Evolutionary conservation across 805 yeast species (phyloP), one percentile per base, ranked within the genome.

Genomic region (Debaryomyces tyrocola): DNA sequence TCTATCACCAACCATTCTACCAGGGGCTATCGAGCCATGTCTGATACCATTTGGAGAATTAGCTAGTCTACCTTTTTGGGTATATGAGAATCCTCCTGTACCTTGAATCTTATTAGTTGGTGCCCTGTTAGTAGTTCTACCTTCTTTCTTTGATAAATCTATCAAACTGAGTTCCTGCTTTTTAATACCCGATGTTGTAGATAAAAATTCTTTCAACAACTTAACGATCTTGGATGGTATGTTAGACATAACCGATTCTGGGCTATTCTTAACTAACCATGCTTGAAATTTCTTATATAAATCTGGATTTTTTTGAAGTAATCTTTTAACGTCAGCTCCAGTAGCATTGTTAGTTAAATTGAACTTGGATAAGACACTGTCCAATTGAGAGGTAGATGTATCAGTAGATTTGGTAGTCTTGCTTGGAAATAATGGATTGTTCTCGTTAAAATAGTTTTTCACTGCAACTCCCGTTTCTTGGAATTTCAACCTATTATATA

Each of bases 51-150:
- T 80, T 18, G 95, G 94, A 4, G 86, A 73, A 61, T 82, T 85
- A 47, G 70, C 60, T 33, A 89, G 67, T 61, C 89, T 78, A 6
- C 96, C 96, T 47, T 75, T 77, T 50, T 85, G 77, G 34, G 72
- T 73, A 57, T 87, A 89, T 1, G 88, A 78, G 49, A 88, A 74
- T 6, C 96, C 96, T 24, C 86, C 96, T 6, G 87, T 79, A 28
- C 90, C 95, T 44, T 84, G 77, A 39, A 80, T 62, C 21, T 63
- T 62, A 9, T 45, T 47, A 8, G 52, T 33, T 8, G 53, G 34
- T 10, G 48, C 48, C 14, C 47, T 42, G 21, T 48, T 20, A 6
- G 45, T 43, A 12, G 45, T 41, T 20, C 42, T 44, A 7, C 60
- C 58, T 21, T 50, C 41, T n/a, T 45, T 50, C 39, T 56, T 62